Percentiles rank a stretch among this genome's conserved stretches.
phyloP scores from a whole-genome alignment of 352 stramenopile species.

The Phytophthora crassamura region DNA sequence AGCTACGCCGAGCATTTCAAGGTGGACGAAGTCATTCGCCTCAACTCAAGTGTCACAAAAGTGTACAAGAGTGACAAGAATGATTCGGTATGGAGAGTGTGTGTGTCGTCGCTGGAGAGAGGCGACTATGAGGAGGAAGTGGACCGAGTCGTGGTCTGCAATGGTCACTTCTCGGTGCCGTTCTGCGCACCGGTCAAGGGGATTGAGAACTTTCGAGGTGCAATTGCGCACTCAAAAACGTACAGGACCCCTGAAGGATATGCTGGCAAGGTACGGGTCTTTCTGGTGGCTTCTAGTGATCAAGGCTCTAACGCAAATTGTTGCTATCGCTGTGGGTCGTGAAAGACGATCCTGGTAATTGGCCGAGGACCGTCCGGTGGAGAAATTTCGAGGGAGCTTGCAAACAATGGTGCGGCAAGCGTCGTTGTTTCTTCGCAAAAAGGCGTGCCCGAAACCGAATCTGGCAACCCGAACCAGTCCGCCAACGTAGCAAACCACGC shows the following conservation, averaged over 20 bases:
- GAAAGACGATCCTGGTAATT: slow-evolving; percentile 53
- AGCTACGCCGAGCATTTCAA: slow-evolving; percentile 54
- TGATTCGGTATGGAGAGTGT: slow-evolving; percentile 28
- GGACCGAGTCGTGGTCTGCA: slow-evolving; percentile 69
- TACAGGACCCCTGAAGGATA: slow-evolving; percentile 39
- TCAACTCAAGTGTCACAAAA: slow-evolving; percentile 46
- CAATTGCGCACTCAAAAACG: slow-evolving; percentile 41
- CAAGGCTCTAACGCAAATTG: neutral
- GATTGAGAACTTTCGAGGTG: slow-evolving; percentile 41
- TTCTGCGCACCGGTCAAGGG: slow-evolving; percentile 46
- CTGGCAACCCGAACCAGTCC: neutral
- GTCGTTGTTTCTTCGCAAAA: slow-evolving; percentile 52
- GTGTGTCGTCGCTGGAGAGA: slow-evolving; percentile 30
- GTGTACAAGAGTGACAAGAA: slow-evolving; percentile 45
- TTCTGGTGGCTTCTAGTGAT: neutral
- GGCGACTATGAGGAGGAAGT: slow-evolving; percentile 51
- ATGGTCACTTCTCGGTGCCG: slow-evolving; percentile 61
- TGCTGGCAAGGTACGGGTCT: slow-evolving; percentile 26
- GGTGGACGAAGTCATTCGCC: slow-evolving; percentile 42
- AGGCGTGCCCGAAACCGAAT: neutral
- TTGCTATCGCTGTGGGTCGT: neutral
- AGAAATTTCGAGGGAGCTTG: slow-evolving; percentile 66
- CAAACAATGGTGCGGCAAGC: slow-evolving; percentile 23
- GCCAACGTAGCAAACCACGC: neutral
- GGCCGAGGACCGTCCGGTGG: slow-evolving; percentile 57